Base-by-base conservation (phyloP, 306 rosid genomes). In the Prosopis cineraria region DNA sequence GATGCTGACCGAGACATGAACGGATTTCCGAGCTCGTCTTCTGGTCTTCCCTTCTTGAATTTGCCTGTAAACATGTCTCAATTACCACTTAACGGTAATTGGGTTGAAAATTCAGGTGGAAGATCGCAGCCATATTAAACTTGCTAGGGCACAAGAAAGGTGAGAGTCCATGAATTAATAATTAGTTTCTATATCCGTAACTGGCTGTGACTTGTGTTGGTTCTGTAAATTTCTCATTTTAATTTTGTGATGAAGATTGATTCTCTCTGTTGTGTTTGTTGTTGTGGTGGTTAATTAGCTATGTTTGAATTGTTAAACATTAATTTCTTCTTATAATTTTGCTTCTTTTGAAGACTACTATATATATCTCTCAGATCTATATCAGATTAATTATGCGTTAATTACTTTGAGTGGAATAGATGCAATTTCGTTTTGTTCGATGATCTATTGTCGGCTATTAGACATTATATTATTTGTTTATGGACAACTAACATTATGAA, bases 31-130 rank as follows among this genome's bases (percentile, higher is more conserved):
- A 97, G 89, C 66, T 90, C 90, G 0, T 92, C 98, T 33, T 79
- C 88, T 0, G 95, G 97, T 52, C 86, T 92, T 13, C 97, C 95
- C 1, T 94, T 94, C 90, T 89, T 90, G 79, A 92, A 92, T 74
- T 79, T 94, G 43, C 98, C 98, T 5, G 30, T 89, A 60, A 90
- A 85, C 75, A 93, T 88, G 93, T 80, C 93, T 78, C 97, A 92
- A 74, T 76, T 94, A 31, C 85, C 91, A 3, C 87, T 79, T 30
- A 93, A 94, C 60, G 89, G 91, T 50, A 50, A 50, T 30, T 94
- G 97, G 97, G 79, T 80, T 36, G 94, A 92, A 58, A 91, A 91
- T 78, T 82, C 96, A 3, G 85, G 88, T 1, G 97, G 93, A 44
- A 81, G 97, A 33, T 8, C 43, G 4, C 86, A 80, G 55, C 80